Evolutionary conservation across 148 eudicot species (phyloP), one percentile per base, ranked within the genome.

Genomic region (Amaranthus hypochondriacus): DNA sequence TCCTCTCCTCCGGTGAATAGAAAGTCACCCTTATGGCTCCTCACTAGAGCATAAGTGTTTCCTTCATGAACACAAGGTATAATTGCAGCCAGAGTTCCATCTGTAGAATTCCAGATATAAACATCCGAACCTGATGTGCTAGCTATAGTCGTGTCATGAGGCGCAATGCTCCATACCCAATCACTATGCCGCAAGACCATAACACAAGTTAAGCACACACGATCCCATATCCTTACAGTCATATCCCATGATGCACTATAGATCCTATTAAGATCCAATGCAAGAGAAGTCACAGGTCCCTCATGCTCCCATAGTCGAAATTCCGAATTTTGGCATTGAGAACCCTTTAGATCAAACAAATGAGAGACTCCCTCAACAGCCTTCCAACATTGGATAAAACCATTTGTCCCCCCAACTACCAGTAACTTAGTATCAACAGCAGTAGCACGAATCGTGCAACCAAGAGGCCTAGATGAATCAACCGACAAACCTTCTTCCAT

Each of bases 231-330:
- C 74, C 97, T 86, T 13, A 96, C 80, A 49, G 92, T 89, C 97
- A 90, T 96, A 73, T 96, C 99, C 99, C 99, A 96, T 9, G 99
- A 96, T 56, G 96, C 97, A 72, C 99, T 96, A 56, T 87, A 96
- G 10, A 96, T 86, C 70, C 83, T 86, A 61, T 80, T 80, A 57
- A 82, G 80, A 82, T 92, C 97, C 83, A 96, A 80, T 11, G 92
- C 89, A 76, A 92, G 92, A 80, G 84, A 90, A 60, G 91, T 87
- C 65, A 96, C 81, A 2, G 97, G 90, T 11, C 99, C 97, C 69
- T 77, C 89, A 66, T 96, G 99, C 69, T 84, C 99, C 96, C 97
- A 90, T 28, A 95, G 79, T 61, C 94, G 81, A 56, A 89, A 95
- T 69, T 89, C 92, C 5, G 85, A 70, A 42, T 79, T 64, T 55